phyloP scores from a whole-genome alignment of 2,329 filamentous ascomycete genomes.

The Aspergillus versicolor region DNA sequence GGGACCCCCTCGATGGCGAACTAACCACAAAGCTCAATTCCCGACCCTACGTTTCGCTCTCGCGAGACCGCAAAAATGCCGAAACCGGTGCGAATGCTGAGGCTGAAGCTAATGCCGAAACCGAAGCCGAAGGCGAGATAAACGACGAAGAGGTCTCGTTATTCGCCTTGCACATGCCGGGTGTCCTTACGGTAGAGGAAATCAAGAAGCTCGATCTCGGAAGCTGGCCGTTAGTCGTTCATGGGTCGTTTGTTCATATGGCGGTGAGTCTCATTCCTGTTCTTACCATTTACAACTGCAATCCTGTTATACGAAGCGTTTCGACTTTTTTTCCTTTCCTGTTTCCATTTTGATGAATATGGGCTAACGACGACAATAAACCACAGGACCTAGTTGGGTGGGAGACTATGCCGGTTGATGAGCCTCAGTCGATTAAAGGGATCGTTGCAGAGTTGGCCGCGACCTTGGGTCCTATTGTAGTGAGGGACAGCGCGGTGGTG shows the following conservation, averaged over 20 bases:
- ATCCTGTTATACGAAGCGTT: no score
- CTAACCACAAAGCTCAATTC: slow-evolving; percentile 42
- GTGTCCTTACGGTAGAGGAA: slow-evolving; percentile 44
- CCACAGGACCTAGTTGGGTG: slow-evolving; percentile 47
- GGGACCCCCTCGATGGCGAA: slow-evolving; percentile 46
- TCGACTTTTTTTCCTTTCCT: neutral
- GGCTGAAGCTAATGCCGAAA: neutral
- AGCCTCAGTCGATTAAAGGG: slow-evolving; percentile 47
- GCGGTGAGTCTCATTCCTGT: slow-evolving; percentile 30
- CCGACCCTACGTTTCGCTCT: slow-evolving; percentile 46
- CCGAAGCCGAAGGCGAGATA: slow-evolving; percentile 21
- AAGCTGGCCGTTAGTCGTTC: slow-evolving; percentile 45
- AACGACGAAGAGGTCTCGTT: slow-evolving; percentile 45
- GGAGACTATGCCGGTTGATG: slow-evolving; percentile 43
- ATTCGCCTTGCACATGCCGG: slow-evolving; percentile 48
- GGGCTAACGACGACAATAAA: neutral
- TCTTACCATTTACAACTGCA: neutral
- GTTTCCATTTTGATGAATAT: neutral
- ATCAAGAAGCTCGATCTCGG: slow-evolving; percentile 44
- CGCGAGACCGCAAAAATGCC: slow-evolving; percentile 28
- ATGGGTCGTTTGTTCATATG: slow-evolving; percentile 44
- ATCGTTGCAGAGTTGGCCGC: slow-evolving; percentile 49
- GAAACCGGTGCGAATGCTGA: neutral
- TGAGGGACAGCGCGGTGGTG: slow-evolving; percentile 41
- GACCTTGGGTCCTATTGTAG: slow-evolving; percentile 43